phyloP scores from a whole-genome alignment of 2,329 filamentous ascomycete species.

The Hypoxylon sp. region DNA sequence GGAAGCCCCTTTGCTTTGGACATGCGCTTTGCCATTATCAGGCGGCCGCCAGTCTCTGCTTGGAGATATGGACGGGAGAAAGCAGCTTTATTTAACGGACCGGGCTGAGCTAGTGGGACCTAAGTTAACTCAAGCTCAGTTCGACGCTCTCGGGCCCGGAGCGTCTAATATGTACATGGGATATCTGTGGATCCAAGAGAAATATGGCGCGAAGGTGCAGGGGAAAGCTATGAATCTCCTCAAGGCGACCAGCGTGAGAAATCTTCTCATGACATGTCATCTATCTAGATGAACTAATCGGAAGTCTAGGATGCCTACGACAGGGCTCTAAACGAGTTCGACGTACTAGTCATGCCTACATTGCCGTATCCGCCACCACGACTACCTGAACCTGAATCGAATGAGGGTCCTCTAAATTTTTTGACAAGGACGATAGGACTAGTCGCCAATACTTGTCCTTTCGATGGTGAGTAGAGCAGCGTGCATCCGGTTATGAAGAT shows the following conservation, averaged over 20 bases:
- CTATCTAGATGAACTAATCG: conserved; percentile 1
- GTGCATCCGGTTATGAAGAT: background rate
- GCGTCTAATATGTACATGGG: conserved; percentile 47
- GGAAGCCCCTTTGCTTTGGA: conserved; percentile 45
- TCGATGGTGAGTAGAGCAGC: conserved; percentile 44
- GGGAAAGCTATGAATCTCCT: conserved; percentile 49
- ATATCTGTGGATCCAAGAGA: conserved; percentile 48
- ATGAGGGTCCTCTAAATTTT: conserved; percentile 40
- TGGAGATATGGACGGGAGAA: conserved; percentile 45
- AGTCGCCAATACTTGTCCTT: conserved; percentile 48
- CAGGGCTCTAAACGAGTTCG: conserved; percentile 44
- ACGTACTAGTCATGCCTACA: conserved; percentile 53
- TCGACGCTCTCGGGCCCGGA: conserved; percentile 49
- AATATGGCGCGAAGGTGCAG: conserved; percentile 46
- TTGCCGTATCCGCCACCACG: conserved; percentile 42
- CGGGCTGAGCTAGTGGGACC: conserved; percentile 44
- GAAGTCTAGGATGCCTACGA: conserved; percentile 49
- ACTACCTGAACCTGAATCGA: conserved; percentile 37
- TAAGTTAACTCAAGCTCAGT: conserved; percentile 49
- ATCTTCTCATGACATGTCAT: background rate
- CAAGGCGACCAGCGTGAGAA: conserved; percentile 43
- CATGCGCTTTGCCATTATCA: conserved; percentile 42
- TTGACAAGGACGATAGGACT: conserved; percentile 36
- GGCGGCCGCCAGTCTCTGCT: conserved; percentile 43
- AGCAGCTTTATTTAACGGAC: conserved; percentile 49